Percentiles rank a stretch among this genome's conserved stretches.
Conservation (phyloP, 2,329 filamentous ascomycete genomes). For the Thielaviopsis ethacetica region DNA sequence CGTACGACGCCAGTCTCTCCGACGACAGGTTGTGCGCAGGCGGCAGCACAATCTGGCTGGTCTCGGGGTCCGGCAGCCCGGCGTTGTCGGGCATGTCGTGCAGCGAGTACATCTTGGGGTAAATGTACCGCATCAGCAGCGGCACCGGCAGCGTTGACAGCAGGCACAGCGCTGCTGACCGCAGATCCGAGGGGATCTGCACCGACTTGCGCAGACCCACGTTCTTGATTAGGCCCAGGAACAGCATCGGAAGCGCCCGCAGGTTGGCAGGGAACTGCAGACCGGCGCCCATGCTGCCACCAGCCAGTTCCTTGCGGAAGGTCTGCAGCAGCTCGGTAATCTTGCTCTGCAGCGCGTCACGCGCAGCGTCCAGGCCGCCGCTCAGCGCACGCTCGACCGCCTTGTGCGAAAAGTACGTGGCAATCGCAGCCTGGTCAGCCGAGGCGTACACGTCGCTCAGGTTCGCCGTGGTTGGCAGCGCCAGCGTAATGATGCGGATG, state of each 20-base stretch:
- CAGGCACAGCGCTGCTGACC: constrained; percentile 80
- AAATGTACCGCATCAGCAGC: constrained; percentile 84
- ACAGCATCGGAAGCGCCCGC: constrained; percentile 72
- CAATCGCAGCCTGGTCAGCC: constrained; percentile 84
- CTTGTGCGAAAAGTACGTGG: constrained; percentile 93
- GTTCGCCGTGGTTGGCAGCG: constrained; percentile 80
- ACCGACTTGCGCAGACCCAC: constrained; percentile 83
- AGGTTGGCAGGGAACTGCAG: constrained; percentile 90
- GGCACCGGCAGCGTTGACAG: constrained; percentile 88
- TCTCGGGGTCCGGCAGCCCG: constrained; percentile 68
- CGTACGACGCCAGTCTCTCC: constrained; percentile 72
- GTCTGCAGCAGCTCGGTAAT: constrained; percentile 83
- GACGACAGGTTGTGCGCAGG: constrained; percentile 75
- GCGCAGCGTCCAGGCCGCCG: constrained; percentile 73
- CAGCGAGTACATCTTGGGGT: constrained; percentile 67
- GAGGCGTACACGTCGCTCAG: constrained; percentile 86
- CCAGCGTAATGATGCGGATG: constrained; percentile 85
- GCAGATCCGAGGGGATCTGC: constrained; percentile 84
- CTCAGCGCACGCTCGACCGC: constrained; percentile 81
- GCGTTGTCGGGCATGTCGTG: constrained; percentile 95
- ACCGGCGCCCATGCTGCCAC: constrained; percentile 87
- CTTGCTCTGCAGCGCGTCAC: constrained; percentile 83
- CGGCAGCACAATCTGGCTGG: constrained; percentile 77
- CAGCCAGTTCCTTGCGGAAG: constrained; percentile 91
- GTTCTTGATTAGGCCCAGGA: constrained; percentile 91